phyloP scores from a whole-genome alignment of 495 filamentous ascomycete species.

The Zalerion maritima region DNA sequence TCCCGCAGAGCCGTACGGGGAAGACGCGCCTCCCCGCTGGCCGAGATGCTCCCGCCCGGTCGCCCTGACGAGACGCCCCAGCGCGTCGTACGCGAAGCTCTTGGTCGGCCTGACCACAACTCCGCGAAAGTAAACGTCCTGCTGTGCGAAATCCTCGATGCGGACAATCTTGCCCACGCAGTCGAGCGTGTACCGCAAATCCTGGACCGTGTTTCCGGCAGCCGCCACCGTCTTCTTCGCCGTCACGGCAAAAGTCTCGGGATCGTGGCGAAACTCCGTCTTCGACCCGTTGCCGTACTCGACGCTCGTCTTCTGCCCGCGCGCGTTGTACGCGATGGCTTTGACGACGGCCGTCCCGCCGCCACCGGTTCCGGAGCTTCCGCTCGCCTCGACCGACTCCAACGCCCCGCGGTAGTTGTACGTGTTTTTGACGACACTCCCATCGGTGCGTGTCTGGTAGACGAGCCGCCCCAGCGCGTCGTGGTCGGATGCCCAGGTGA shows the following conservation, averaged over 20 bases:
- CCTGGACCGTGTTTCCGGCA: slow-evolving; percentile 8
- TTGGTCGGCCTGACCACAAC: slow-evolving; percentile 7
- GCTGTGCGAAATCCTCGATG: slow-evolving; percentile 12
- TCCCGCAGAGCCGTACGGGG: too few relatives aligned
- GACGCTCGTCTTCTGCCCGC: neutral
- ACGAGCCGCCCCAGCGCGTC: slow-evolving; percentile 13
- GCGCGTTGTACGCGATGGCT: slow-evolving; percentile 10
- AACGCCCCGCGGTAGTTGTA: slow-evolving; percentile 2
- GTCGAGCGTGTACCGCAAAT: slow-evolving; percentile 18
- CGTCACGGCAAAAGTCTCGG: too few relatives aligned
- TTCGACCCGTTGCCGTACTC: slow-evolving; percentile 6
- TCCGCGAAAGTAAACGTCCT: slow-evolving; percentile 16
- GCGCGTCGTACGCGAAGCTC: slow-evolving; percentile 19
- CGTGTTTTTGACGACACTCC: neutral
- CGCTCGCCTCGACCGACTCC: neutral
- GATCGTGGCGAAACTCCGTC: slow-evolving; percentile 8
- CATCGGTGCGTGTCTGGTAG: slow-evolving; percentile 1
- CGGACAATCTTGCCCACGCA: slow-evolving; percentile 9
- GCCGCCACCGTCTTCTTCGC: too few relatives aligned
- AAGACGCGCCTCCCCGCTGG: too few relatives aligned
- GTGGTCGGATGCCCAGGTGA: slow-evolving; percentile 1
- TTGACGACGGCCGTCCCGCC: slow-evolving; percentile 1
- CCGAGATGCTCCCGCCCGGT: slow-evolving; percentile 19
- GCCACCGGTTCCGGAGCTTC: neutral
- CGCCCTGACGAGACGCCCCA: slow-evolving; percentile 17